Evolutionary conservation across 2,329 filamentous ascomycete genomes (phyloP).

Genomic region (Neonectria hederae): DNA sequence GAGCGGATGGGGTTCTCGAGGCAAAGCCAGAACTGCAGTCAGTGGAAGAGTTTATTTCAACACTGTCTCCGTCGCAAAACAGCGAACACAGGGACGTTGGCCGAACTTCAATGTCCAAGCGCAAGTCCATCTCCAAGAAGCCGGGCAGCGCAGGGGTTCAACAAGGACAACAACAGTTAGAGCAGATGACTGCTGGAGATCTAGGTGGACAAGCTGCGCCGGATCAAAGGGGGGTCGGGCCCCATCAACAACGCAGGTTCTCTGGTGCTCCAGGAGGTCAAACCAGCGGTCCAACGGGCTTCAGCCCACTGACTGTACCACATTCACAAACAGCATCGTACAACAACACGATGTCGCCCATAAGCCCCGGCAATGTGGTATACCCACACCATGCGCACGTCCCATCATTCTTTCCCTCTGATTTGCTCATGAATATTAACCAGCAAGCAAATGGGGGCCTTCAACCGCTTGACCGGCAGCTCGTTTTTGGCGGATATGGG

Average conservation of each 20-base stretch:
- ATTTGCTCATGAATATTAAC: conserved; percentile 63
- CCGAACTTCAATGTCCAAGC: conserved; percentile 43
- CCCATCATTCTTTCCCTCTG: conserved; percentile 57
- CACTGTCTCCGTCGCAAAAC: conserved; percentile 72
- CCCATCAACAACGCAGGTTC: conserved; percentile 51
- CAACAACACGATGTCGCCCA: conserved; percentile 60
- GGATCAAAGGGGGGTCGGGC: conserved; percentile 23
- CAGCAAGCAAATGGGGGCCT: conserved; percentile 63
- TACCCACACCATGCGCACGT: conserved; percentile 52
- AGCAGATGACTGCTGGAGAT: conserved; percentile 33
- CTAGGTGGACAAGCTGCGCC: conserved; percentile 16
- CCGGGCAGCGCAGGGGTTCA: conserved; percentile 25
- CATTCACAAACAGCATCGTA: conserved; percentile 55
- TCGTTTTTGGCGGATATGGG: conserved; percentile 78
- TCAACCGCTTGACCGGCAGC: conserved; percentile 77
- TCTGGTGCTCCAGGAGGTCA: conserved; percentile 54
- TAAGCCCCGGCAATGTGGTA: conserved; percentile 59
- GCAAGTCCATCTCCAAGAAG: conserved; percentile 52
- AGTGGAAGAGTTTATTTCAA: conserved; percentile 93
- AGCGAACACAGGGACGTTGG: conserved; percentile 50
- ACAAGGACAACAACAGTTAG: conserved; percentile 32
- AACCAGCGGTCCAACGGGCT: conserved; percentile 50
- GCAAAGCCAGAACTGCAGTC: conserved; percentile 92
- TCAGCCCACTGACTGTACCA: conserved; percentile 54
- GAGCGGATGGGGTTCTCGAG: conserved; percentile 87